Evolutionary conservation across 768 basidiomycete genomes (phyloP).

Genomic region (Candolleomyces eurysporus): DNA sequence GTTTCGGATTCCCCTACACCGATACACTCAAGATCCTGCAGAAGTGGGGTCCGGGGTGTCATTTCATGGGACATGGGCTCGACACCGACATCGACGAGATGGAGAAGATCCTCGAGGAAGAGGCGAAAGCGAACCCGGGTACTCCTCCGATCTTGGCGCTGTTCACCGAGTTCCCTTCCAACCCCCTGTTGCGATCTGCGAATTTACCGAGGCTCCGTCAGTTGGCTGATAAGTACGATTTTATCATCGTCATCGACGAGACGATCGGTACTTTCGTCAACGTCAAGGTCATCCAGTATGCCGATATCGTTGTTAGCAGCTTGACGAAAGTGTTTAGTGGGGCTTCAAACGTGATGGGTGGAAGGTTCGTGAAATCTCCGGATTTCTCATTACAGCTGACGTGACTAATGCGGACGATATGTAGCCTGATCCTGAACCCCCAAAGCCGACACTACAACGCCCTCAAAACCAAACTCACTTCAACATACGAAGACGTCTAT

Average conservation of each 20-base stretch:
- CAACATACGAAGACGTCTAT: conserved; percentile 79
- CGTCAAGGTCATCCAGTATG: conserved; percentile 82
- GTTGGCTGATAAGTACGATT: conserved; percentile 86
- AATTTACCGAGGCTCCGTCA: conserved; percentile 70
- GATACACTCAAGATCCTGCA: conserved; percentile 92
- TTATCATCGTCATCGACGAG: conserved; percentile 89
- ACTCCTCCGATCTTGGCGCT: conserved; percentile 71
- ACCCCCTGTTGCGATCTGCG: conserved; percentile 86
- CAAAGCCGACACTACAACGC: conserved; percentile 61
- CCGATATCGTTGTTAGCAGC: conserved; percentile 90
- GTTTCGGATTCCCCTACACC: conserved; percentile 97
- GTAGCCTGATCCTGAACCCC: conserved; percentile 91
- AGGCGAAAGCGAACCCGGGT: conserved; percentile 33
- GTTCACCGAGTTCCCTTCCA: conserved; percentile 94
- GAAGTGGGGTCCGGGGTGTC: conserved; percentile 95
- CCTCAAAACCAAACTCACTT: conserved; percentile 59
- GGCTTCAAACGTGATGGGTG: conserved; percentile 95
- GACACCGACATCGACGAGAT: conserved; percentile 74
- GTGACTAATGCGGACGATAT: no score
- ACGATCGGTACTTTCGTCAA: conserved; percentile 95
- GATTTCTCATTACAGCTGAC: no score
- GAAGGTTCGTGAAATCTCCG: no score
- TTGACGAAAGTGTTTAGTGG: conserved; percentile 95
- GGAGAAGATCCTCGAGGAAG: conserved; percentile 55
- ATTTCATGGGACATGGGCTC: conserved; percentile 82